Base-by-base conservation (phyloP, 805 yeast species). In the Schwanniomyces yamadae region DNA sequence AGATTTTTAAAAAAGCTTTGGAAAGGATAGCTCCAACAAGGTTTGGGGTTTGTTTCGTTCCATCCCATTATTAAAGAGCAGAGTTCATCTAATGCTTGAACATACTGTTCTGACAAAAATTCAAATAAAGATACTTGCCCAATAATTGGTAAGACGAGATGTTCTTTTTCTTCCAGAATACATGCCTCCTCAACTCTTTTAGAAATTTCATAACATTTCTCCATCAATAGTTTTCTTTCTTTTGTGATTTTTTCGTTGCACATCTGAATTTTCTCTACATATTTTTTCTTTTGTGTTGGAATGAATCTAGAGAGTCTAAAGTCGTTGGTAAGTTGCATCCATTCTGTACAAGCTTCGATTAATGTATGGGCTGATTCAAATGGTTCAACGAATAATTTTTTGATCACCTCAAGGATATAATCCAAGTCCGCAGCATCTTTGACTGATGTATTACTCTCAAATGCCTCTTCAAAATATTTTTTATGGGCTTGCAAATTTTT, bases 311-410 rank as follows among this genome's bases (percentile, higher is more conserved):
- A 55, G 9, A 39, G 23, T 23, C 67, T 43, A 41, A 49, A 63
- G 2, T 48, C 44, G 39, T 63, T 61, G 2, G 67, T 61, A 25
- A 50, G 52, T 5, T 31, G 31, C 4, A 63, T 29, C 69, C 69
- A 63, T 7, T 40, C 41, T 6, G 40, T 31, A 2, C 52, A 33
- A 1, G 42, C 44, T 6, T 26, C 45, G 5, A 61, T 25, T 2
- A 49, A 59, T 1, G 17, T 34, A 16, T 50, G 41, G 4, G 49
- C 39, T 2, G 47, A 36, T 7, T 42, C 48, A 8, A 57, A 23
- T 6, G 48, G 38, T 6, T 52, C 42, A 3, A 24, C 23, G 28
- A 53, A 57, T 11, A 48, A 36, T 6, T 38, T 40, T 10, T 40
- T 37, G 4, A 63, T 45, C n/a, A 50, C 34, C 2, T 38, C 41